Base-by-base conservation (phyloP, 305 asterid species). In the Petunia hybrid region DNA sequence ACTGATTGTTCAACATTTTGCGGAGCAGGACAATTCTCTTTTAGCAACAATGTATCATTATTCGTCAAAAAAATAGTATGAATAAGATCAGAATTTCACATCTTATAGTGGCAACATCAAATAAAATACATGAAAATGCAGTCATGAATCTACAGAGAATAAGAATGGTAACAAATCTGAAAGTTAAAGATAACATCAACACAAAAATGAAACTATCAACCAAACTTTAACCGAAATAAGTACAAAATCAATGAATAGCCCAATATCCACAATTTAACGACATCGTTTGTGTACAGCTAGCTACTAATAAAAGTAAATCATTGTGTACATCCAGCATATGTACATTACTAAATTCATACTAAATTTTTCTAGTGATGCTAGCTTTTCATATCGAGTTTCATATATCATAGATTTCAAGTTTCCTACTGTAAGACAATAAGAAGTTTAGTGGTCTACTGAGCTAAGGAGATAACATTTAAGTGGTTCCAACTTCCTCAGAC, bases 321-420 rank as follows among this genome's bases (percentile, higher is more conserved):
- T 43, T 43, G 42, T 69, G 55, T 16, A 69, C 40, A 8, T 39
- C 55, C 76, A 69, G 57, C 57, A 43, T 8, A 69, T 22, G 46
- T 42, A 68, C 57, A n/a, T 8, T n/a, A 16, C 56, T 22, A 22
- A 22, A 41, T 70, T 22, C 42, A 22, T 66, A 43, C 22, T 31
- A 71, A 71, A 71, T 71, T 71, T 48, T 31, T 61, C 77, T 35
- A 35, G 78, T n/a, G 38, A 71, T 71, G 78, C 61, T 12, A 71
- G 31, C 12, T 31, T 67, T 42, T 46, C 35, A 46, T 12, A 5
- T 46, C 10, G 16, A 71, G 31, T 71, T 48, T 35, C 77, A 48
- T 71, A 35, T 2, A 48, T 48, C 46, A 7, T 65, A 4, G 46
- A 42, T 39, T 65, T 65, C 45, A 65, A 65, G 4, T 65, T 65